phyloP scores from a whole-genome alignment of 1,139 yeast species.

The Kluyveromyces sp. region DNA sequence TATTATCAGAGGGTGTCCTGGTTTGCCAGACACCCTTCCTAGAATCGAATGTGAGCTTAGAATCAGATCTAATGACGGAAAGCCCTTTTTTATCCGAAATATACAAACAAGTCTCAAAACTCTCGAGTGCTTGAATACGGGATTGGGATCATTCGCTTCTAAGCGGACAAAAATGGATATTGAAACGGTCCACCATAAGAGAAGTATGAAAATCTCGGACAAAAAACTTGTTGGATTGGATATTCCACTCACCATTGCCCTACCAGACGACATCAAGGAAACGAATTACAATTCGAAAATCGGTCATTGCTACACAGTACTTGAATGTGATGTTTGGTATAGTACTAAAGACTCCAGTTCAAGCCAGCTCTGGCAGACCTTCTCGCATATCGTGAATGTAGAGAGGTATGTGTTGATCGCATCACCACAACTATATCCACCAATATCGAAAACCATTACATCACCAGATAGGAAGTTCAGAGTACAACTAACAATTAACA shows the following conservation, averaged over 20 bases:
- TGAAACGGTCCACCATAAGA: conserved; percentile 19
- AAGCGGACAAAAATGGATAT: conserved; percentile 38
- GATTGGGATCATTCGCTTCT: conserved; percentile 22
- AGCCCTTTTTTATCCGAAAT: conserved; percentile 69
- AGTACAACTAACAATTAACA: conserved; percentile 19
- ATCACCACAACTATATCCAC: conserved; percentile 19
- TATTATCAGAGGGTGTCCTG: conserved; percentile 55
- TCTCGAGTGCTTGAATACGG: conserved; percentile 18
- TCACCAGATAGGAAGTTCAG: conserved; percentile 26
- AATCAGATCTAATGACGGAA: conserved; percentile 38
- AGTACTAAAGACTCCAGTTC: conserved; percentile 9
- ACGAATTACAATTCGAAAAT: conserved; percentile 31
- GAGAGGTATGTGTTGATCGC: conserved; percentile 27
- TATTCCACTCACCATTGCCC: conserved; percentile 50
- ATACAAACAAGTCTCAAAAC: conserved; percentile 39
- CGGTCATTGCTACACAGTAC: conserved; percentile 24
- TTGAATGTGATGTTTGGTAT: conserved; percentile 26
- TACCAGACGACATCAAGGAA: conserved; percentile 48
- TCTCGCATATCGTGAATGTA: conserved; percentile 24
- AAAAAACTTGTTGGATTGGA: conserved; percentile 45
- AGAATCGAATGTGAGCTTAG: conserved; percentile 30
- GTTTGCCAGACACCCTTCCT: conserved; percentile 49
- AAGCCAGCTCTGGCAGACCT: conserved; percentile 11
- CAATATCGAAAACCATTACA: conserved; percentile 13
- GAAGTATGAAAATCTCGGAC: conserved; percentile 34